Conservation (phyloP, 495 filamentous ascomycete species). For the Xylaria sp. region DNA sequence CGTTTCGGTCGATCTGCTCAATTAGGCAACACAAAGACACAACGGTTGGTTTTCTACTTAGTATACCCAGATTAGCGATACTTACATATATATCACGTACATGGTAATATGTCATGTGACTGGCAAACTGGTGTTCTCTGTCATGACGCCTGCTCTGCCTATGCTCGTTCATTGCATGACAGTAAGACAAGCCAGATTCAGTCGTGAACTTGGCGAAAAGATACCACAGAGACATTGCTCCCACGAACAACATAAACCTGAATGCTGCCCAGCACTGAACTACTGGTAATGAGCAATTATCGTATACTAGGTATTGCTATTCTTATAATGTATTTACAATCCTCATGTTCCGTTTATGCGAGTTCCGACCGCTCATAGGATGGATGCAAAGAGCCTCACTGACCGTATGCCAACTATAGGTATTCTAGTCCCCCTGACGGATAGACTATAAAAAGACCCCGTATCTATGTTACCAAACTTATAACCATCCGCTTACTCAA, state of each 20-base stretch:
- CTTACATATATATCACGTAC: constrained; percentile 11
- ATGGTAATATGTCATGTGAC: constrained; percentile 8
- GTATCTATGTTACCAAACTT: constrained; percentile 1
- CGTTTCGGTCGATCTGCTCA: constrained; percentile 13
- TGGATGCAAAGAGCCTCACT: not conserved
- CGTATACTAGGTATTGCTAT: constrained; percentile 22
- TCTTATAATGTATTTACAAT: not conserved
- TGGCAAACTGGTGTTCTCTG: not conserved
- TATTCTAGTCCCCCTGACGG: constrained; percentile 1
- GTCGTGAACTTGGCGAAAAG: not conserved
- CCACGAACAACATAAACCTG: too few species aligned
- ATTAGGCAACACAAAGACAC: not conserved
- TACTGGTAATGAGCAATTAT: constrained; percentile 5
- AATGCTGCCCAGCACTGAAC: too few species aligned
- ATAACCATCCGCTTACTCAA: not conserved
- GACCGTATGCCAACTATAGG: not conserved
- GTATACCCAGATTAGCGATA: too few species aligned
- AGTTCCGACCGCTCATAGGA: not conserved
- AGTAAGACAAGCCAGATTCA: not conserved
- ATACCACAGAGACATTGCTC: not conserved
- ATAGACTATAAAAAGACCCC: not conserved
- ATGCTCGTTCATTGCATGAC: not conserved
- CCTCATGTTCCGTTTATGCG: not conserved
- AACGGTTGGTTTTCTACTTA: not conserved
- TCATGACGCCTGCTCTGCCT: not conserved